A percentile compares a stretch with the other conserved stretches of the same genome.
phyloP scores from a whole-genome alignment of 768 basidiomycete genomes.

The Trametes punicea region DNA sequence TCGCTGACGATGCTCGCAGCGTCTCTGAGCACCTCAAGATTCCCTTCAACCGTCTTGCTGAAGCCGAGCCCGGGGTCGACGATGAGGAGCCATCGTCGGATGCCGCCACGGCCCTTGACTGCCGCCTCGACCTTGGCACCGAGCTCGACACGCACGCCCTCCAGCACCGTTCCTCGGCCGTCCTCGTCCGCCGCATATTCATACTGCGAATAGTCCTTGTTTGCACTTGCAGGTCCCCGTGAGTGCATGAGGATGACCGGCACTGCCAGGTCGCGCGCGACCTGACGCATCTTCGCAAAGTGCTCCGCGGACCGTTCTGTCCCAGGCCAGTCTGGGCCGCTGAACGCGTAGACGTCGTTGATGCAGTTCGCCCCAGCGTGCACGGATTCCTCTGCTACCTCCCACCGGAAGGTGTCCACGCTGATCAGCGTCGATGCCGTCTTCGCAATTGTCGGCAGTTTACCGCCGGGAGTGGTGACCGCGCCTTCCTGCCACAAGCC shows the following conservation, averaged over 20 bases:
- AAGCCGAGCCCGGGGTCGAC: slow-evolving; percentile 94
- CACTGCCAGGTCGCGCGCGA: slow-evolving; percentile 60
- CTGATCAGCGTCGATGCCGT: slow-evolving; percentile 53
- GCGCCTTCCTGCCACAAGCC: slow-evolving; percentile 19
- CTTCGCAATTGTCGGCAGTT: neutral
- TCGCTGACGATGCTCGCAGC: slow-evolving; percentile 46
- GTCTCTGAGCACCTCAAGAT: slow-evolving; percentile 62
- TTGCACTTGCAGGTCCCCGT: slow-evolving; percentile 71
- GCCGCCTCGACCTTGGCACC: slow-evolving; percentile 62
- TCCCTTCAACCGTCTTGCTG: slow-evolving; percentile 78
- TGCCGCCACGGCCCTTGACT: slow-evolving; percentile 63
- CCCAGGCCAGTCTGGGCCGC: slow-evolving; percentile 53
- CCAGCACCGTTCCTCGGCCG: slow-evolving; percentile 46
- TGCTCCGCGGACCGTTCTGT: slow-evolving; percentile 34
- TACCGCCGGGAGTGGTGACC: neutral
- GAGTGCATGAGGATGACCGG: slow-evolving; percentile 96
- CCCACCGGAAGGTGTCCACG: slow-evolving; percentile 84
- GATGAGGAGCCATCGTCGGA: slow-evolving; percentile 85
- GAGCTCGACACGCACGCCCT: slow-evolving; percentile 69
- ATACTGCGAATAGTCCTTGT: slow-evolving; percentile 63
- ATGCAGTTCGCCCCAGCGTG: slow-evolving; percentile 86
- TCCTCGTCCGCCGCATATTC: slow-evolving; percentile 36
- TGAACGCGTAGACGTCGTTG: slow-evolving; percentile 87
- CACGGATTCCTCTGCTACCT: slow-evolving; percentile 73
- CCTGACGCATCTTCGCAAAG: slow-evolving; percentile 58